Conservation (phyloP, 495 filamentous ascomycete species). For the Daldinia vernicosa region DNA sequence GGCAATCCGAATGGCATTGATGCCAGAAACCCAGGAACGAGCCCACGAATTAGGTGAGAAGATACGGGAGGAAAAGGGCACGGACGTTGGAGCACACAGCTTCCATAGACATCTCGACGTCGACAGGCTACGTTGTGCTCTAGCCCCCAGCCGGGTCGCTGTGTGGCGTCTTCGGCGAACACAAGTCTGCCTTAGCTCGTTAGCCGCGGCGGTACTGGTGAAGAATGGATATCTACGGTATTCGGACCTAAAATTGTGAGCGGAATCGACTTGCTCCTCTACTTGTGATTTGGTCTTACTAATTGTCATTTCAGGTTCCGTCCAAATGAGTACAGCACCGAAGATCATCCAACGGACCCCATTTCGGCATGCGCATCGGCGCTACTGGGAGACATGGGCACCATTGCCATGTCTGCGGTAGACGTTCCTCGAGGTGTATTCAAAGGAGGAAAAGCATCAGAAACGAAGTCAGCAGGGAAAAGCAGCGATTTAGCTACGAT, state of each 20-base stretch:
- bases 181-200: constrained; percentile 68
- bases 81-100: constrained; percentile 67
- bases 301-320: constrained; percentile 62
- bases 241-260: constrained; percentile 72
- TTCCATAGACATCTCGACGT: constrained; percentile 75
- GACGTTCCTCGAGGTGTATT: constrained; percentile 83
- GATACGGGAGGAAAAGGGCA: constrained; percentile 72
- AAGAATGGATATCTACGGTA: constrained; percentile 69
- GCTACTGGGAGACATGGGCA: constrained; percentile 76
- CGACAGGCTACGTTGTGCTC: constrained; percentile 67
- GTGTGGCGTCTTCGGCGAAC: constrained; percentile 75
- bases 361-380: constrained; percentile 76
- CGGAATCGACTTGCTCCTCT: background rate
- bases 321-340: constrained; percentile 72
- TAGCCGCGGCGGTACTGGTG: constrained; percentile 72
- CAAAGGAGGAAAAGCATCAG: constrained; percentile 51
- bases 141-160: constrained; percentile 71
- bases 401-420: constrained; percentile 80
- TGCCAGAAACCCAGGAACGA: constrained; percentile 62
- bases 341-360: constrained; percentile 76
- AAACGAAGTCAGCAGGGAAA: constrained; percentile 33
- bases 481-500: constrained; percentile 18
- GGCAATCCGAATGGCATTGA: constrained; percentile 67
- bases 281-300: constrained; percentile 20
- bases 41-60: constrained; percentile 67